These are phyloP conservation scores for Oleoguttula mirabilis DNA, from an alignment of 495 filamentous ascomycete genomes.

Conservation along the genomic window DNA sequence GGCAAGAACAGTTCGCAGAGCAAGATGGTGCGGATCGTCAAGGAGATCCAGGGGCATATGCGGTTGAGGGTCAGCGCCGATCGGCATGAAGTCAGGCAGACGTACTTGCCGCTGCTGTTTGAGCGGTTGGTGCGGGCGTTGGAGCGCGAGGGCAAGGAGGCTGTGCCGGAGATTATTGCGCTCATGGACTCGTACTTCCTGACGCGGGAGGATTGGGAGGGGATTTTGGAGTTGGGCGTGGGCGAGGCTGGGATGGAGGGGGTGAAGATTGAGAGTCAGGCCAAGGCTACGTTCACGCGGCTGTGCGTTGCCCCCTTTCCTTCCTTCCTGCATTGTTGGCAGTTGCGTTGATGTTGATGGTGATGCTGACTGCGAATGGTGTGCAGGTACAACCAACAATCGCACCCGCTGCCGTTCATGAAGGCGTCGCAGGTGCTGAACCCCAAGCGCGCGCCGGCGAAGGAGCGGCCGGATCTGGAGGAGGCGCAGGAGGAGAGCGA, in stretches of 20 bases:
- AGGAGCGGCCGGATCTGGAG: constrained; percentile 84
- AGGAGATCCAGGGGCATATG: constrained; percentile 96
- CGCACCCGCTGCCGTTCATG: constrained; percentile 92
- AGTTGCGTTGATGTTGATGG: no score
- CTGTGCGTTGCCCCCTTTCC: constrained; percentile 37
- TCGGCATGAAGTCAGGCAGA: constrained; percentile 83
- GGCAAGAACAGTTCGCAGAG: constrained; percentile 85
- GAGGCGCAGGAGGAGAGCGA: constrained; percentile 92
- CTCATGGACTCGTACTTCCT: constrained; percentile 96
- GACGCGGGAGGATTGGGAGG: constrained; percentile 91
- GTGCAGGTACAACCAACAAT: constrained; percentile 65
- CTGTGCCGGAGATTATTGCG: constrained; percentile 45
- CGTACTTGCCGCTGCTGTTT: constrained; percentile 89
- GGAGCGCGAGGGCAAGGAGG: constrained; percentile 28
- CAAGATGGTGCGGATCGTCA: constrained; percentile 73
- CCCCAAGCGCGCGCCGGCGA: constrained; percentile 53
- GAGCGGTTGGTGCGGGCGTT: constrained; percentile 55
- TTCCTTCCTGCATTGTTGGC: background rate
- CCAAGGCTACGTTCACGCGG: constrained; percentile 81
- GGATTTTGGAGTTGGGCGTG: constrained; percentile 79
- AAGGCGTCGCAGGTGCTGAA: constrained; percentile 67
- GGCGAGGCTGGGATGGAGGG: constrained; percentile 53
- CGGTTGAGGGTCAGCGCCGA: constrained; percentile 84
- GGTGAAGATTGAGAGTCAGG: constrained; percentile 69
- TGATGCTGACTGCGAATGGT: background rate